Base-by-base conservation (phyloP, 2,329 filamentous ascomycete species). In the Cadophora gregata region DNA sequence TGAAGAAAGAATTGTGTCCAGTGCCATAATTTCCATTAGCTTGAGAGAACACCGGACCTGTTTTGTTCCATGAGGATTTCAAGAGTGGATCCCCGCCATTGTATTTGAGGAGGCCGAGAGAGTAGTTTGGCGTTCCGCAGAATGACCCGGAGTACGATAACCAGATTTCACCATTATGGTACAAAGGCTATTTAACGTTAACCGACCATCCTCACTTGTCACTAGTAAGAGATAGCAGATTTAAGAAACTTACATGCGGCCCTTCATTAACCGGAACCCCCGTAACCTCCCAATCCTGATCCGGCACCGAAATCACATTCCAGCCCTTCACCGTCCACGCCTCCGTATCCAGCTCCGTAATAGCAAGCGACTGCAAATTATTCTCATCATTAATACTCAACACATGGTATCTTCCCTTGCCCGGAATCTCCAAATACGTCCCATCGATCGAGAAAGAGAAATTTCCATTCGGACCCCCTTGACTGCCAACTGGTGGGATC, bases 1-100 rank as follows among this genome's bases (percentile, higher is more conserved):
- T 9, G 29, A 38, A 56, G 51, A 48, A 50, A 45, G 78, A 78
- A 36, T 71, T 72, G 29, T 61, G 63, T 8, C 84, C 85, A 0
- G 85, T 83, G 16, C 85, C 85, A 59, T 84, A 87, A 72, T 86
- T 85, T 3, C 84, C 84, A 66, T 87, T 86, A 1, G 81, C 84
- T 53, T 80, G 82, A 24, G 79, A 81, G 45, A 88, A 81, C 5
- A 65, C 58, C 5, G 63, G 63, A 21, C 63, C 63, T n/a, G 24
- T 61, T 19, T 65, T 62, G 3, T 75, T 79, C 86, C 85, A 88
- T 12, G 80, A 82, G 0, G 73, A 73, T 0, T 77, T 70, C 19
- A 75, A 71, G 16, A 80, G 75, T 0, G 85, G 86, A 68, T 86
- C 81, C 0, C 67, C 76, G 14, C 84, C 83, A 27, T 85, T 81